A percentile compares a stretch with the other conserved stretches of the same genome.
phyloP scores from a whole-genome alignment of 306 rosid genomes.

The Pterocarpus santalinus region DNA sequence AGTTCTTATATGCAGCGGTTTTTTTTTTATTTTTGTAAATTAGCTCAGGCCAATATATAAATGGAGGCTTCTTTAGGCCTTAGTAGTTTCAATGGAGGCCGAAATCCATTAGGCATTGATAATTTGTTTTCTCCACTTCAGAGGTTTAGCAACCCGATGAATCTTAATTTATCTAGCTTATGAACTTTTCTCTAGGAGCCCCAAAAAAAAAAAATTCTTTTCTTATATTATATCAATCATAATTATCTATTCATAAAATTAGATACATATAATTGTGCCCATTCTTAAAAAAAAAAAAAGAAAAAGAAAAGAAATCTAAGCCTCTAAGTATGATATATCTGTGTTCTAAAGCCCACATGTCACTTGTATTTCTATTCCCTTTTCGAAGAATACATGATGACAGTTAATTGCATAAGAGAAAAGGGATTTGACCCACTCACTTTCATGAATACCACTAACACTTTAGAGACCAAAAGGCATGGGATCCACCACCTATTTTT shows the following conservation, averaged over 20 bases:
- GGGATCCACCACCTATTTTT: too few species aligned
- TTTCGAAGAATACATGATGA: neutral
- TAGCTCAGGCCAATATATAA: neutral
- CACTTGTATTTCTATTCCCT: neutral
- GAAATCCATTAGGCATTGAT: neutral
- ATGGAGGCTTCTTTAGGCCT: neutral
- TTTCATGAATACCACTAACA: too few species aligned
- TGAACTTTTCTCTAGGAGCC: neutral
- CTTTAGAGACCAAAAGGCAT: too few species aligned
- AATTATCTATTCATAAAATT: neutral
- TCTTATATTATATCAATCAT: neutral
- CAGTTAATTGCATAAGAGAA: too few species aligned
- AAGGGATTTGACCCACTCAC: too few species aligned
- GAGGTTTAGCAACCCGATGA: neutral
- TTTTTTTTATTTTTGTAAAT: too few species aligned
- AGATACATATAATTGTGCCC: neutral
- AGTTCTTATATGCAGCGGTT: neutral
- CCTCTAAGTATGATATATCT: too few species aligned
- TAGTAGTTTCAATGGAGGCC: neutral
- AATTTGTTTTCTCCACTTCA: neutral
- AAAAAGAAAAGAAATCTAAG: too few species aligned
- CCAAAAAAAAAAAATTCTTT: too few species aligned
- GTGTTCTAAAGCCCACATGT: too few species aligned
- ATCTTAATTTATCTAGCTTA: neutral
- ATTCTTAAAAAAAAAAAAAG: neutral